Evolutionary conservation across 2,329 filamentous ascomycete species (phyloP).

Genomic region (Alternaria dauci): DNA sequence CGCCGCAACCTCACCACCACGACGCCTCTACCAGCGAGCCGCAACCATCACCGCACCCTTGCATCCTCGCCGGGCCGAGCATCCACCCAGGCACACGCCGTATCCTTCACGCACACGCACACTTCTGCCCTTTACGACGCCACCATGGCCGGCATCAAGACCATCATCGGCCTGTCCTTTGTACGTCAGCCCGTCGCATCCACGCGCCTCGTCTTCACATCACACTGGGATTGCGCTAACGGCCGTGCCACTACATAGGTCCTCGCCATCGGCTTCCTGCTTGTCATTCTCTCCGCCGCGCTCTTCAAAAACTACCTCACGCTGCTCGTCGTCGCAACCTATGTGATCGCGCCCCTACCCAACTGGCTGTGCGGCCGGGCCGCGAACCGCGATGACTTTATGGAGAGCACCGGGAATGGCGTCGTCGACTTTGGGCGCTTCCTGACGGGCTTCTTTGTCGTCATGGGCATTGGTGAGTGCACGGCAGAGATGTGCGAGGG

Average conservation of each 20-base stretch:
- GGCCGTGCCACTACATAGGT: conserved; percentile 60
- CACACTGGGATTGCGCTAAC: conserved; percentile 15
- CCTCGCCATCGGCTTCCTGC: conserved; percentile 96
- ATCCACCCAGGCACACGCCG: not conserved
- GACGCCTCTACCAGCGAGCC: conserved; percentile 11
- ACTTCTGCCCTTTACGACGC: not conserved
- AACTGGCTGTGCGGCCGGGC: conserved; percentile 95
- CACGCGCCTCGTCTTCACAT: conserved; percentile 10
- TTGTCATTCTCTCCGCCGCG: conserved; percentile 97
- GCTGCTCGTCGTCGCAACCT: conserved; percentile 93
- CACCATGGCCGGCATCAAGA: conserved; percentile 89
- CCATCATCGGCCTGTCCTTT: conserved; percentile 98
- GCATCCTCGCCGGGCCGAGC: conserved; percentile 19
- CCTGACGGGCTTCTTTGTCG: conserved; percentile 91
- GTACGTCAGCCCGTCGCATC: conserved; percentile 61
- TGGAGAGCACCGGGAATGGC: conserved; percentile 81
- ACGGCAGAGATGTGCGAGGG: not conserved
- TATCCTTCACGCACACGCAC: not conserved
- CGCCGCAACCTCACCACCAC: conserved; percentile 10
- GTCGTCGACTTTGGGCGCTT: conserved; percentile 94
- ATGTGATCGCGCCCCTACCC: conserved; percentile 89
- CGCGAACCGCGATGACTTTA: conserved; percentile 94
- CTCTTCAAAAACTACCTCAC: conserved; percentile 95
- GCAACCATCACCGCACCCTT: conserved; percentile 6
- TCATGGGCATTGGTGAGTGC: conserved; percentile 93